A percentile compares a stretch with the other conserved stretches of the same genome.
Conservation (phyloP, 257 asterid species). For the Gentiana macrophylla region DNA sequence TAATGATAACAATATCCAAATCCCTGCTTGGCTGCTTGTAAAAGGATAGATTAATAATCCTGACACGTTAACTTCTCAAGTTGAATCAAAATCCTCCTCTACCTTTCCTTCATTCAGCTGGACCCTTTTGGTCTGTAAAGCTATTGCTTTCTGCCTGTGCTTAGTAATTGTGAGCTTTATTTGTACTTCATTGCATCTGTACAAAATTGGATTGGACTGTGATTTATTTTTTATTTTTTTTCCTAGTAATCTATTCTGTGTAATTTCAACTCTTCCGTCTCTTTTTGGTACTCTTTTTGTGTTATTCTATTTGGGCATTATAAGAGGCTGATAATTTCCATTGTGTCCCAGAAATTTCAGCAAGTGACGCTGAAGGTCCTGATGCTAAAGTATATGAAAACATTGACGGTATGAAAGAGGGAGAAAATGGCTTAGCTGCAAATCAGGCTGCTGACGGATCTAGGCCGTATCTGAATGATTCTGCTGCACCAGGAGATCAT, state of each 20-base stretch:
- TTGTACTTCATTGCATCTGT: neutral
- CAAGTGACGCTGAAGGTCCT: slow-evolving; percentile 17
- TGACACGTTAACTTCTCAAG: too few relatives aligned
- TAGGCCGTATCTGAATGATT: slow-evolving; percentile 7
- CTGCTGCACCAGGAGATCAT: slow-evolving; percentile 16
- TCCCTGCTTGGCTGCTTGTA: too few relatives aligned
- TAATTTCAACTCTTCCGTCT: neutral
- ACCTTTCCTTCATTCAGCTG: too few relatives aligned
- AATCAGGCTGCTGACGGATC: slow-evolving; percentile 19
- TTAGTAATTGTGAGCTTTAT: neutral
- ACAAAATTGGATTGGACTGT: neutral
- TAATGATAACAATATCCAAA: too few relatives aligned
- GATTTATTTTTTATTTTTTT: neutral
- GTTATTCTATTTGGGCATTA: neutral
- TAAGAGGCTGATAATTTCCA: neutral
- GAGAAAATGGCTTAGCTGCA: slow-evolving; percentile 19
- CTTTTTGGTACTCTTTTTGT: neutral
- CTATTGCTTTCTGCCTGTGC: too few relatives aligned
- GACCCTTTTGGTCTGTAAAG: too few relatives aligned
- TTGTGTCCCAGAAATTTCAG: slow-evolving; percentile 19
- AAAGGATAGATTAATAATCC: too few relatives aligned
- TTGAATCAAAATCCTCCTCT: too few relatives aligned
- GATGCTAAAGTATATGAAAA: slow-evolving; percentile 21
- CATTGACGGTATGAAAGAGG: slow-evolving; percentile 21
- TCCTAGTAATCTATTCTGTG: neutral